phyloP scores from a whole-genome alignment of 2,329 filamentous ascomycete genomes.

The Aspergillus sp. region DNA sequence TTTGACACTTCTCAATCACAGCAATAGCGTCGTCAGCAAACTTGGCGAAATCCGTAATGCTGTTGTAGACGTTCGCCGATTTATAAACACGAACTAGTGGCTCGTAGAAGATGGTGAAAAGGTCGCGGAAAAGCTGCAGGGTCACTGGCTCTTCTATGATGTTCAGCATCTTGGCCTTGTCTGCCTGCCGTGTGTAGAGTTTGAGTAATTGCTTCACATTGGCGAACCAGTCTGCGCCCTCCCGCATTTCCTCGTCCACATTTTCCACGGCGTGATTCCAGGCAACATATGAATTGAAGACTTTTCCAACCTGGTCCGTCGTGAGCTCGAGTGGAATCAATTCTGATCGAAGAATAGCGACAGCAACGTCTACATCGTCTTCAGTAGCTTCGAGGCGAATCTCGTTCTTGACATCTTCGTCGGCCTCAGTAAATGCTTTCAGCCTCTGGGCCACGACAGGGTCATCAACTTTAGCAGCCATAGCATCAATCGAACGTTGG shows the following conservation, averaged over 20 bases:
- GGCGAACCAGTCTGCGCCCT: constrained; percentile 89
- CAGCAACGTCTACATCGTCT: constrained; percentile 80
- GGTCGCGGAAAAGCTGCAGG: constrained; percentile 88
- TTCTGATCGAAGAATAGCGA: constrained; percentile 79
- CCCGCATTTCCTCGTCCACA: constrained; percentile 77
- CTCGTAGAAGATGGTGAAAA: constrained; percentile 99
- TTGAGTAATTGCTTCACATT: constrained; percentile 94
- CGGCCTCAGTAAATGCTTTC: constrained; percentile 71
- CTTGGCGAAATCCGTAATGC: constrained; percentile 90
- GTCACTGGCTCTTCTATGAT: constrained; percentile 98
- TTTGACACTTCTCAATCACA: constrained; percentile 67
- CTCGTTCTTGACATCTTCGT: constrained; percentile 70
- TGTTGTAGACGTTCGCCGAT: constrained; percentile 96
- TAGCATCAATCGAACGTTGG: constrained; percentile 79
- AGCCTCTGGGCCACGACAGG: constrained; percentile 76
- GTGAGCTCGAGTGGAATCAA: constrained; percentile 69
- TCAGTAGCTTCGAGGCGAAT: constrained; percentile 71
- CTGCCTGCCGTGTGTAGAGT: constrained; percentile 82
- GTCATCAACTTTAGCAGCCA: constrained; percentile 78
- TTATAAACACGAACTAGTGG: constrained; percentile 97
- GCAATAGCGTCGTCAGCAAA: constrained; percentile 93
- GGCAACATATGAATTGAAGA: constrained; percentile 93
- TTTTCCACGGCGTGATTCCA: constrained; percentile 96
- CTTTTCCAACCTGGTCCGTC: constrained; percentile 72
- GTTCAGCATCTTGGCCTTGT: constrained; percentile 95